A percentile compares a stretch with the other conserved stretches of the same genome.
These are phyloP conservation scores for Yarrowia galli DNA, from an alignment of 1,139 yeast genomes.

Conservation along the genomic window DNA sequence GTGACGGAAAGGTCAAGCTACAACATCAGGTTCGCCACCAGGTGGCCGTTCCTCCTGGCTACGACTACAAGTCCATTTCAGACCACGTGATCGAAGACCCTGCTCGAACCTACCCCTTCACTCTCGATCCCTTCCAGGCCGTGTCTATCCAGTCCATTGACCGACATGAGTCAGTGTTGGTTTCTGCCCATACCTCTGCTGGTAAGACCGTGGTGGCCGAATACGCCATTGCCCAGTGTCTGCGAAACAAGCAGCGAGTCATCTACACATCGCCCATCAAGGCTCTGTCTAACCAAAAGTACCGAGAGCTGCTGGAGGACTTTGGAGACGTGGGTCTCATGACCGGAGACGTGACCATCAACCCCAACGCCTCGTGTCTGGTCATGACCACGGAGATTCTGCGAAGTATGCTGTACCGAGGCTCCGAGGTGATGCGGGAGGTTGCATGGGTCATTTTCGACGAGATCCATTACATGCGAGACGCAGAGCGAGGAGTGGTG, in stretches of 20 bases:
- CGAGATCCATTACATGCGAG: slow-evolving; percentile 96
- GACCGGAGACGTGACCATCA: slow-evolving; percentile 98
- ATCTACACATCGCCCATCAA: slow-evolving; percentile 97
- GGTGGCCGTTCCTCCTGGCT: slow-evolving; percentile 93
- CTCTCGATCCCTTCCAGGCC: slow-evolving; percentile 94
- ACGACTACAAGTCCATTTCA: slow-evolving; percentile 84
- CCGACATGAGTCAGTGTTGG: slow-evolving; percentile 92
- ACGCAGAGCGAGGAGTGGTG: slow-evolving; percentile 95
- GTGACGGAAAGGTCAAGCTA: slow-evolving; percentile 54
- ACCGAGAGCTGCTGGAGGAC: slow-evolving; percentile 88
- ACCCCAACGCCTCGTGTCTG: slow-evolving; percentile 94
- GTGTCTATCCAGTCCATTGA: slow-evolving; percentile 95
- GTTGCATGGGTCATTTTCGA: slow-evolving; percentile 97
- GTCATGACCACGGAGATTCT: slow-evolving; percentile 98
- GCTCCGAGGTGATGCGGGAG: slow-evolving; percentile 94
- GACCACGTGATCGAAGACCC: slow-evolving; percentile 67
- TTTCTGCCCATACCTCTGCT: slow-evolving; percentile 98
- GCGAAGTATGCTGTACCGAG: slow-evolving; percentile 90
- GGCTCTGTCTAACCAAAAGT: slow-evolving; percentile 95
- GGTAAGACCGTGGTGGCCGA: slow-evolving; percentile 99
- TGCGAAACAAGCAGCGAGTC: slow-evolving; percentile 89
- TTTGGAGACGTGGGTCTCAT: slow-evolving; percentile 96
- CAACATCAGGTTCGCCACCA: slow-evolving; percentile 97
- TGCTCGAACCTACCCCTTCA: slow-evolving; percentile 90
- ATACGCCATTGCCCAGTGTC: slow-evolving; percentile 95